Conservation (phyloP, 2,329 filamentous ascomycete genomes). For the Aspergillus flavus region DNA sequence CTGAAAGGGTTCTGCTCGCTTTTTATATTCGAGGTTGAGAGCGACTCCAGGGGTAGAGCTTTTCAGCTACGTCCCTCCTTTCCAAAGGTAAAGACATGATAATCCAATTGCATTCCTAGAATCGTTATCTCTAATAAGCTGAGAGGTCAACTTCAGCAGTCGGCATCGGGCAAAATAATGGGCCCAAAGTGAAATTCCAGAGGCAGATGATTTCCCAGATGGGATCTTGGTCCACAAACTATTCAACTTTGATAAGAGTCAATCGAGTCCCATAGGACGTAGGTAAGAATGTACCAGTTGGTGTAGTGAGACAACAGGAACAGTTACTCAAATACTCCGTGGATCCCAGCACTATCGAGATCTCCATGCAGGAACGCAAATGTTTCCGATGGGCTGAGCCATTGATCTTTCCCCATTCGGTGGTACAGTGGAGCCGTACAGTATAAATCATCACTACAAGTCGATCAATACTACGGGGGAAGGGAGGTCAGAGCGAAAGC, state of each 20-base stretch:
- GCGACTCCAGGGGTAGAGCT: not conserved
- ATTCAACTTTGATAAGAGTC: not conserved
- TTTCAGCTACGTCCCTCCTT: not conserved
- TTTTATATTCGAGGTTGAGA: not conserved
- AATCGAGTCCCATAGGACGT: not conserved
- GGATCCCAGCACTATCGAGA: not conserved
- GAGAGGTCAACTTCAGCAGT: not conserved
- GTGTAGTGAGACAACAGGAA: conserved; percentile 4
- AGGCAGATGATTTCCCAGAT: not conserved
- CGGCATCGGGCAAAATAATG: not conserved
- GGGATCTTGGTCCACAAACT: conserved; percentile 2
- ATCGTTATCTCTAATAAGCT: not conserved
- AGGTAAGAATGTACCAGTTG: not conserved
- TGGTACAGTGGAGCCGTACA: not conserved
- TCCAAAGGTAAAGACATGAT: not conserved
- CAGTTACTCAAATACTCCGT: not conserved
- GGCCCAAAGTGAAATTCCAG: not conserved
- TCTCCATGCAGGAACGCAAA: not conserved
- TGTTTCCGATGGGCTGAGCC: not conserved
- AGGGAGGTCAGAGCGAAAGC: not conserved
- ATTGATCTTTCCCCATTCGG: not conserved
- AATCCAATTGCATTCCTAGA: not conserved
- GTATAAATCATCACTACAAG: not conserved
- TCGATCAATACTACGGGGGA: not conserved
- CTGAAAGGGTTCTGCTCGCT: not conserved